Evolutionary conservation across 176 grass and related monocot species (phyloP).

Genomic region (Bromus sterilis): DNA sequence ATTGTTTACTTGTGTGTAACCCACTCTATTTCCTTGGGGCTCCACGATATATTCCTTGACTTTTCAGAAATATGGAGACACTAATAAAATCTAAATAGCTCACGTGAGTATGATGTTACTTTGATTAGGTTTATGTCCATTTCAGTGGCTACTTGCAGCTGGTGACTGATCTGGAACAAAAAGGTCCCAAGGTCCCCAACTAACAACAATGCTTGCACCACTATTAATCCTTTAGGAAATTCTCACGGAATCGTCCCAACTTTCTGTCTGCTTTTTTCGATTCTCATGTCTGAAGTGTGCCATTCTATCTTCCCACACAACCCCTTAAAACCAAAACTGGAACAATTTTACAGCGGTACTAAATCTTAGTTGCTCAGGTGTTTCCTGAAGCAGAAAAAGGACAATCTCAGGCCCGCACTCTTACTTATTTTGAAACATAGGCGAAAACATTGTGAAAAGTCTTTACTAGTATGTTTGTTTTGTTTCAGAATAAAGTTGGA

Average conservation of each 20-base stretch:
- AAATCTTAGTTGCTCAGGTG: neutral
- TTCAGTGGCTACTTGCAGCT: neutral
- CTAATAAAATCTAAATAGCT: neutral
- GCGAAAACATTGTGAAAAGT: neutral
- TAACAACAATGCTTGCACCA: neutral
- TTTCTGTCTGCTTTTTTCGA: neutral
- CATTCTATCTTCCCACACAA: neutral
- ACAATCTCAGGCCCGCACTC: too few relatives aligned
- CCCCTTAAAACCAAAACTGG: neutral
- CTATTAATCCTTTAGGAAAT: neutral
- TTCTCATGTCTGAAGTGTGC: neutral
- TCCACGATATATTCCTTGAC: too few relatives aligned
- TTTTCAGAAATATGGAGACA: neutral
- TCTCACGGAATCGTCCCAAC: neutral
- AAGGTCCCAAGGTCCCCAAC: neutral
- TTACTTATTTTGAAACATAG: neutral
- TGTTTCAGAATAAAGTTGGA: neutral
- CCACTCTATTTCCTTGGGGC: too few relatives aligned
- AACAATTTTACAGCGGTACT: neutral
- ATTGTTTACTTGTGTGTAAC: too few relatives aligned
- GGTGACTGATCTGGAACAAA: neutral
- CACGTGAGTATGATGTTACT: neutral
- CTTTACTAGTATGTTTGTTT: neutral
- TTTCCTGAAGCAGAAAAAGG: neutral
- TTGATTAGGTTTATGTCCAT: slow-evolving; percentile 13